Conservation (phyloP, 2,329 filamentous ascomycete species). For the Calonectria fujianensis region DNA sequence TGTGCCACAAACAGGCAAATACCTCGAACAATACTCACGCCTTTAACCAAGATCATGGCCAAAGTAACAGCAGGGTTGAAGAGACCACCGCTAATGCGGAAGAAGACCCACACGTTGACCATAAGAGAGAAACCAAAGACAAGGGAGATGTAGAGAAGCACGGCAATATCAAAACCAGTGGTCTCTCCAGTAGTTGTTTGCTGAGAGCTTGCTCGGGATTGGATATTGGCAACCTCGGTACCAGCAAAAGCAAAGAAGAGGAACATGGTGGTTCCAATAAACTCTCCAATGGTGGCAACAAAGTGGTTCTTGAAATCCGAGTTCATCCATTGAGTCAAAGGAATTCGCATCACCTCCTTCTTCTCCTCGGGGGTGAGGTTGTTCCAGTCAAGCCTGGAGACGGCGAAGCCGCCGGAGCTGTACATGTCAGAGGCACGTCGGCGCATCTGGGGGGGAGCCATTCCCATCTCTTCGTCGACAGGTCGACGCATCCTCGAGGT, state of each 20-base stretch:
- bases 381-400: slow-evolving; percentile 61
- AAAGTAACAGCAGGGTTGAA: slow-evolving; percentile 67
- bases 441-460: slow-evolving; percentile 20
- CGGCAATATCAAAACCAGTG: slow-evolving; percentile 66
- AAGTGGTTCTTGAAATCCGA: slow-evolving; percentile 67
- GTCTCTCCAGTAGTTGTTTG: slow-evolving; percentile 65
- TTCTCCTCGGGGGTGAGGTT: slow-evolving; percentile 63
- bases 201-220: slow-evolving; percentile 54
- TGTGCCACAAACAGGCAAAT: slow-evolving; percentile 70
- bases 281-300: slow-evolving; percentile 61
- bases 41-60: slow-evolving; percentile 70
- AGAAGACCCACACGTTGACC: slow-evolving; percentile 70
- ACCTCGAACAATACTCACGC: slow-evolving; percentile 67
- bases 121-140: slow-evolving; percentile 66
- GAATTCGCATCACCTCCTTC: slow-evolving; percentile 65
- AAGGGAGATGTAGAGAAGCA: slow-evolving; percentile 65
- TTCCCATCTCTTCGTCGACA: slow-evolving; percentile 53
- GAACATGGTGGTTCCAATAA: slow-evolving; percentile 66
- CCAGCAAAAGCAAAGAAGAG: slow-evolving; percentile 66
- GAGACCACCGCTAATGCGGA: slow-evolving; percentile 64
- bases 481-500: slow-evolving; percentile 40
- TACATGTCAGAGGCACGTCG: slow-evolving; percentile 44
- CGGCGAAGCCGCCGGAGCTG: slow-evolving; percentile 45
- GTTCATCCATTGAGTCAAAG: slow-evolving; percentile 68
- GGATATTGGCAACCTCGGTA: slow-evolving; percentile 63